phyloP scores from a whole-genome alignment of 768 basidiomycete species.

The Amanita molliuscula region DNA sequence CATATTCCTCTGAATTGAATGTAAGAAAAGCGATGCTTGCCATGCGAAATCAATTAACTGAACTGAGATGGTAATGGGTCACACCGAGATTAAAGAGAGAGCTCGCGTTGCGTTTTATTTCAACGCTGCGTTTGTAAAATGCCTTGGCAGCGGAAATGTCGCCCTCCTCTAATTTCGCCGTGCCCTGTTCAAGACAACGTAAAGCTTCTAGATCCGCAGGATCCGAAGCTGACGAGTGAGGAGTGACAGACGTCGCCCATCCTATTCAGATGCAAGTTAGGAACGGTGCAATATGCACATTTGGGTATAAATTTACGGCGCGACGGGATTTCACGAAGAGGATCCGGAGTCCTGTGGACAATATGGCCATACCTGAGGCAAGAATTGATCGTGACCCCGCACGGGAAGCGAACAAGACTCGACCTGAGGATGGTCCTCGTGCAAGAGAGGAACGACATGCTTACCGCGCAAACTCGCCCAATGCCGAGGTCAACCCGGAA shows the following conservation, averaged over 20 bases:
- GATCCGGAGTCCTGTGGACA: constrained; percentile 13
- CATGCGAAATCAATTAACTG: constrained; percentile 39
- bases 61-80: constrained; percentile 84
- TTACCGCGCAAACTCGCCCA: background rate
- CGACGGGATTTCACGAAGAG: constrained; percentile 2
- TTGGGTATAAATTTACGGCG: constrained; percentile 4
- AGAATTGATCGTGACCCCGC: constrained; percentile 9
- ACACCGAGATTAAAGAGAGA: constrained; percentile 85
- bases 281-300: background rate
- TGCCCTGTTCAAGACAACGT: constrained; percentile 74
- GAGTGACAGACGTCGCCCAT: constrained; percentile 72
- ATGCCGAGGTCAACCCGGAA: background rate
- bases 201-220: constrained; percentile 76
- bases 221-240: constrained; percentile 74
- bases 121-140: constrained; percentile 68
- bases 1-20: constrained; percentile 62
- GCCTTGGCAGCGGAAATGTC: constrained; percentile 72
- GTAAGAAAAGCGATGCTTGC: constrained; percentile 5
- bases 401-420: constrained; percentile 1
- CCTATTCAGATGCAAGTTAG: constrained; percentile 28
- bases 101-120: constrained; percentile 72
- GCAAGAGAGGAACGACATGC: constrained; percentile 14
- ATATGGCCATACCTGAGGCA: constrained; percentile 8
- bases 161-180: constrained; percentile 77
- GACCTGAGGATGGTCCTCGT: constrained; percentile 12